Evolutionary conservation across 371 early-diverging fungal species (phyloP).

Genomic region (Paraphysoderma sedebokerense): DNA sequence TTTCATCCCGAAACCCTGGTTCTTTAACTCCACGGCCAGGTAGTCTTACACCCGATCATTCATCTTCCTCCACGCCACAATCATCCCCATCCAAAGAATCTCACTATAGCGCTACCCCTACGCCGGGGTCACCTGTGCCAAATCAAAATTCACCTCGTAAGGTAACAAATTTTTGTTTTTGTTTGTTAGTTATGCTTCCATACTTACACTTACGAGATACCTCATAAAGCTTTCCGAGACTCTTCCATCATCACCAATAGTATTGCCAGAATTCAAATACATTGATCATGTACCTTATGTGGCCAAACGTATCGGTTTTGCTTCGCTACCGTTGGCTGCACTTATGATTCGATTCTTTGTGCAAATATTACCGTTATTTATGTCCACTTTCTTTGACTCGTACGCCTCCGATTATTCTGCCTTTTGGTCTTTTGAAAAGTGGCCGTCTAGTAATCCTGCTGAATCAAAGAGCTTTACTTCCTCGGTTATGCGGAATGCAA

Average conservation of each 20-base stretch:
- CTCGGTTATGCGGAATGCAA: no score
- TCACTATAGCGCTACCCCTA: constrained; percentile 1
- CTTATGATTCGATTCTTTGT: constrained; percentile 33
- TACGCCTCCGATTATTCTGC: no score
- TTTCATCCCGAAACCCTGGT: neutral
- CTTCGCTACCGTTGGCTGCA: constrained; percentile 73
- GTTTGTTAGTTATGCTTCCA: constrained; percentile 9
- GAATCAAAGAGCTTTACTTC: no score
- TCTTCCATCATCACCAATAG: neutral
- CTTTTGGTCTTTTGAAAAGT: no score
- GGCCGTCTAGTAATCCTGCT: no score
- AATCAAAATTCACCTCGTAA: neutral
- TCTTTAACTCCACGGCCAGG: neutral
- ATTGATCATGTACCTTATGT: constrained; percentile 75
- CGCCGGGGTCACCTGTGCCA: neutral
- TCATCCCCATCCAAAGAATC: constrained; percentile 10
- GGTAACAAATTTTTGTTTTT: constrained; percentile 3
- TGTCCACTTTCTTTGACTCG: no score
- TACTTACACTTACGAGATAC: neutral
- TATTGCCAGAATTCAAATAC: constrained; percentile 15
- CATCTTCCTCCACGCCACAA: constrained; percentile 3
- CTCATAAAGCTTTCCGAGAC: no score
- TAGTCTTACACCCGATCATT: neutral
- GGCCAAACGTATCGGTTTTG: constrained; percentile 78
- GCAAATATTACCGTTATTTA: constrained; percentile 10